Base-by-base conservation (phyloP, 371 early-diverging fungal genomes). In the Spraguea lophii region DNA sequence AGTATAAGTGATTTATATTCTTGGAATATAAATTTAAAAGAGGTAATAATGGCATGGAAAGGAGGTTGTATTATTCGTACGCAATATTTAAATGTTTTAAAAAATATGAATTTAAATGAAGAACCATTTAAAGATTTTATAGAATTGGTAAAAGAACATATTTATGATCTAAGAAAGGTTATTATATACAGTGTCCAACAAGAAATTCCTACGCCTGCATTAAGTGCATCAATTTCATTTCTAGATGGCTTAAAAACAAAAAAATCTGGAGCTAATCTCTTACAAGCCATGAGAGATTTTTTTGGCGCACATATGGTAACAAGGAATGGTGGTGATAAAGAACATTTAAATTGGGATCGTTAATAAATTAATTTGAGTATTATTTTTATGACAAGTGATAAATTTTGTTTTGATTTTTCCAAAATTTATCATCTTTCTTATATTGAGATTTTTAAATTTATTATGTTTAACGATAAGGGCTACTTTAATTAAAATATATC, bases 41-140 rank as follows among this genome's bases (percentile, higher is more conserved):
- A 82, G 47, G 88, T 93, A 68, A 86, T 90, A 35, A 73, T 83
- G 42, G 89, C 93, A 83, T 95, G 97, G 97, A 80, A 84, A 57
- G 90, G 91, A 59, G 94, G 97, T 27, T 95, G 97, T 76, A 95
- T 95, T 60, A 88, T 93, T 68, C 79, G 93, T 52, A 61, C 59
- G 32, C 44, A 61, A 19, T 56, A 61, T 51, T 56, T 27, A 51
- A 70, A 27, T 32, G 34, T 26, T 49, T 12, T 22, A 23, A 27
- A 38, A 22, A n/a, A n/a, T n/a, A n/a, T n/a, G 17, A 20, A 55
- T 54, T 49, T 30, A 13, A 22, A 37, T 24, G 1, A 23, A 55
- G 21, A 52, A 19, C n/a, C n/a, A n/a, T n/a, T n/a, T 19, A 68
- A 71, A 50, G 84, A 78, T 53, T 87, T 89, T 78, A 76, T 87